Base-by-base conservation (phyloP, 1,284 basidiomycete species). In the Cryptococcus wingfieldii region DNA sequence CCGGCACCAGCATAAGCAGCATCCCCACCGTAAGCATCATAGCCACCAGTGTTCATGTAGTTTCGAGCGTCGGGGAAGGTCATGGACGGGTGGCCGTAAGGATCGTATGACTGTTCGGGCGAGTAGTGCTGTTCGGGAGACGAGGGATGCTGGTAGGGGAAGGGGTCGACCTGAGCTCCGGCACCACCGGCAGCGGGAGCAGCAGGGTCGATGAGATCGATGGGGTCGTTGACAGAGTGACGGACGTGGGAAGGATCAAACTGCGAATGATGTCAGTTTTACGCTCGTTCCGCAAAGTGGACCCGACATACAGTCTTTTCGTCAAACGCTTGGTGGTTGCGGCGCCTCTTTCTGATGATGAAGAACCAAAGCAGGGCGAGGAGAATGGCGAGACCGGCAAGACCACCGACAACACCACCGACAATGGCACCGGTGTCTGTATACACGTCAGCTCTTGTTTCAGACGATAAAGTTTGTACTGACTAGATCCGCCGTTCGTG, bases 381-480 rank as follows among this genome's bases (percentile, higher is more conserved):
- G 25, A 77, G 48, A 1, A 73, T 50, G 13, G 68, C 60, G 5
- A 73, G 57, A 46, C 59, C 59, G 5, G 57, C 57, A 19, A 59
- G 39, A 52, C 76, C 76, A 25, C 76, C 76, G n/a, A 78, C 65
- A n/a, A 76, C 75, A 47, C 75, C 76, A 37, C 76, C 76, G 14
- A 72, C 76, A 34, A 78, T 78, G 1, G 75, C 72, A 28, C 76
- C 75, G 18, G 62, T 64, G 58, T 76, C 71, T 72, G 49, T 25
- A 12, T 25, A 19, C 31, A 42, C 14, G 23, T 52, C 34, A 42
- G 16, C 48, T 52, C 38, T 56, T 18, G 45, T 25, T 3, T 14
- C n/a, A 48, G 6, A 18, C 12, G 34, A n/a, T 37, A 27, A n/a
- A 13, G 18, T 23, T 19, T n/a, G 7, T 5, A 62, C 64, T 56